phyloP scores from a whole-genome alignment of 2,329 filamentous ascomycete species.

The Tricladium varicosporioides region DNA sequence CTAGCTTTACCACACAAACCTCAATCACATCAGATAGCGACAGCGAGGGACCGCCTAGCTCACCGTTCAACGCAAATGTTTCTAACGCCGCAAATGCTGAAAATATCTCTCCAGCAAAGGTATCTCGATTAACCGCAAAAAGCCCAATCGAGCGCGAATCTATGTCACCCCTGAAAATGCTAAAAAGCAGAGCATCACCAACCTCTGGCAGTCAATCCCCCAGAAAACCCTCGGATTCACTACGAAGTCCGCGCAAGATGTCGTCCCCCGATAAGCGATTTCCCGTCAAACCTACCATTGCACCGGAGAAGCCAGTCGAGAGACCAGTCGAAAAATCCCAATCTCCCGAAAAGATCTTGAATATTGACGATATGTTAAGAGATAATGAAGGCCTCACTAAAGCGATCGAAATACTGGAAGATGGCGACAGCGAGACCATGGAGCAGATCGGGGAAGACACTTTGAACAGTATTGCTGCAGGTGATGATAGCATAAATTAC shows the following conservation, averaged over 20 bases:
- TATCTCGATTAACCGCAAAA: constrained; percentile 21
- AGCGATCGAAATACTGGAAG: constrained; percentile 63
- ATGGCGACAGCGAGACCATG: constrained; percentile 37
- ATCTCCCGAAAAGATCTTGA: constrained; percentile 21
- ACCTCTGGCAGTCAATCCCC: constrained; percentile 19
- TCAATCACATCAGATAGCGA: constrained; percentile 15
- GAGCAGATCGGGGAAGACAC: constrained; percentile 29
- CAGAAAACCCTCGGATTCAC: constrained; percentile 16
- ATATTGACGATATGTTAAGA: constrained; percentile 50
- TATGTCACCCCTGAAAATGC: constrained; percentile 28
- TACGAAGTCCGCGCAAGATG: constrained; percentile 45
- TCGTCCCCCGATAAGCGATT: constrained; percentile 56
- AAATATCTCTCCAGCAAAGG: constrained; percentile 31
- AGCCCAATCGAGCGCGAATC: constrained; percentile 27
- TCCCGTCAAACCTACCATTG: constrained; percentile 51
- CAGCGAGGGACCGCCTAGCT: constrained; percentile 30
- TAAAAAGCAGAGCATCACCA: constrained; percentile 30
- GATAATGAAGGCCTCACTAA: constrained; percentile 56
- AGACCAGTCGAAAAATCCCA: not conserved
- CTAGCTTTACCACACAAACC: constrained; percentile 22
- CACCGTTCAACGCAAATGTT: constrained; percentile 30
- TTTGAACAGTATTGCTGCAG: constrained; percentile 30
- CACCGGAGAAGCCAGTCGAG: constrained; percentile 34
- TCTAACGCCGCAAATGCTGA: constrained; percentile 26
- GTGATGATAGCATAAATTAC: constrained; percentile 35